Evolutionary conservation across 441 rosid species (phyloP).

Genomic region (Croton setiger): DNA sequence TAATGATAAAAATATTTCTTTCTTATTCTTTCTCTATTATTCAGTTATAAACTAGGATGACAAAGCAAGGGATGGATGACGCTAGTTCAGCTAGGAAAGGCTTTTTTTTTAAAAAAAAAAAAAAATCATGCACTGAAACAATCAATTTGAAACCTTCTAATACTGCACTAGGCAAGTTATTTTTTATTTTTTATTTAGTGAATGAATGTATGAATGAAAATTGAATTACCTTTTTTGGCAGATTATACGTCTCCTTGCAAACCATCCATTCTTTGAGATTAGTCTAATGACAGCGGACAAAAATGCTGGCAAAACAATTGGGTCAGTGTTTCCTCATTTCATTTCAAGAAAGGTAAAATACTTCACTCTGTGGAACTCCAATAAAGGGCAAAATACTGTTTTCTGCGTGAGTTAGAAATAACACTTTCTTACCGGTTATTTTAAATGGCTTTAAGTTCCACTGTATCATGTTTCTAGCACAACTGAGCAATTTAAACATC

Average conservation of each 20-base stretch:
- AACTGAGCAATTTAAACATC: neutral
- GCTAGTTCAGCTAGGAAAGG: neutral
- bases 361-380: neutral
- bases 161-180: neutral
- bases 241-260: constrained; percentile 79
- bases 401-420: neutral
- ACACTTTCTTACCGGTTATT: too few relatives aligned
- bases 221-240: constrained; percentile 28
- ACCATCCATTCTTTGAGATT: constrained; percentile 71
- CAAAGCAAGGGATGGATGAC: neutral
- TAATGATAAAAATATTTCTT: too few relatives aligned
- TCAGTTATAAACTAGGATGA: neutral
- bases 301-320: constrained; percentile 91
- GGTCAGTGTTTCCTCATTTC: constrained; percentile 84
- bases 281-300: constrained; percentile 93
- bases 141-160: neutral
- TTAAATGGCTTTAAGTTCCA: neutral
- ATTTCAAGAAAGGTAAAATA: constrained; percentile 58
- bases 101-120: too few relatives aligned
- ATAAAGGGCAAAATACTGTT: neutral
- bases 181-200: neutral
- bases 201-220: neutral
- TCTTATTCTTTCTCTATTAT: neutral
- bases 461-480: neutral
- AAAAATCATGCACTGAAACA: neutral